Conservation (phyloP, 257 asterid genomes). For the Cordia subcordata region DNA sequence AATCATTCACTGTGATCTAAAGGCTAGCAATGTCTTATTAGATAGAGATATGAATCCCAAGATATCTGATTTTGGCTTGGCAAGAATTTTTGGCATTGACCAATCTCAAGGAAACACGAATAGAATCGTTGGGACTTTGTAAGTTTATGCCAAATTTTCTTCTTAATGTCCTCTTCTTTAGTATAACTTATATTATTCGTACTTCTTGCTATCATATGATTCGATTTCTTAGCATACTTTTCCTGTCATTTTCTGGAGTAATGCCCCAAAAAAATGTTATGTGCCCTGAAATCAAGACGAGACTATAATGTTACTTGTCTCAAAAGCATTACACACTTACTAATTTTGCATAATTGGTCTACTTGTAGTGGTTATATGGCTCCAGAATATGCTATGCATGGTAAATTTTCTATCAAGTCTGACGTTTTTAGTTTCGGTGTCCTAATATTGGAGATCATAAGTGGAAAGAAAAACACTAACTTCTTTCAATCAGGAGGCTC, state of each 20-base stretch:
- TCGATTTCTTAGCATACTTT: too few relatives aligned
- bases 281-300: too few relatives aligned
- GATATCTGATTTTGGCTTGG: slow-evolving; percentile 26
- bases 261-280: too few relatives aligned
- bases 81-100: slow-evolving; percentile 9
- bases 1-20: slow-evolving; percentile 20
- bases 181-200: too few relatives aligned
- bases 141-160: slow-evolving; percentile 1
- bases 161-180: too few relatives aligned
- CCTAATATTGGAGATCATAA: slow-evolving; percentile 23
- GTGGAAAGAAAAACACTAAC: slow-evolving; percentile 19
- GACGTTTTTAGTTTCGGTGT: slow-evolving; percentile 33
- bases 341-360: neutral
- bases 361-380: slow-evolving; percentile 30
- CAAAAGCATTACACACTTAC: too few relatives aligned
- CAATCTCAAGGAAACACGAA: slow-evolving; percentile 18
- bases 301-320: too few relatives aligned
- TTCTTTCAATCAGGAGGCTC: slow-evolving; percentile 11
- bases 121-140: slow-evolving; percentile 19
- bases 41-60: slow-evolving; percentile 21
- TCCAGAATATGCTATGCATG: slow-evolving; percentile 27
- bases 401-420: slow-evolving; percentile 22
- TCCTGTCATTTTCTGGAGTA: too few relatives aligned
- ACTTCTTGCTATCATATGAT: too few relatives aligned
- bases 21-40: slow-evolving; percentile 22